Evolutionary conservation across 192 early-diverging fungal genomes (phyloP), one percentile per base, ranked within the genome.

Genomic region (Mortierella antarctica): DNA sequence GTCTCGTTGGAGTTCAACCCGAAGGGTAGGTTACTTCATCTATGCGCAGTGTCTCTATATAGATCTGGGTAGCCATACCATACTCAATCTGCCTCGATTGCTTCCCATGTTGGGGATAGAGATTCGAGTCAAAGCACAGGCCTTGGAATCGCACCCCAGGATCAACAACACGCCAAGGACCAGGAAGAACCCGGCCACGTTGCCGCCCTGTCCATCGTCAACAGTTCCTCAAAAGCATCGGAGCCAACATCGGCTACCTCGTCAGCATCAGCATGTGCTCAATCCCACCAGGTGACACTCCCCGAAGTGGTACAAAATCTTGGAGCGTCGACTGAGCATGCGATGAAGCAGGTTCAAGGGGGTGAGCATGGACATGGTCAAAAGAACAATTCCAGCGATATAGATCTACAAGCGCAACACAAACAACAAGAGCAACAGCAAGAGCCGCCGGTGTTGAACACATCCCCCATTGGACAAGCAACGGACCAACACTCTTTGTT

Each of bases 401-500:
- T 64, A 65, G 71, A 65, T 65, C 55, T 8, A 46, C 48, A 47
- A 59, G 17, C 39, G 39, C 57, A 59, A 41, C 40, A 40, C 14
- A 46, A 63, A 63, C 18, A 62, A 14, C 68, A 71, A 57, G 42
- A 21, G 51, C 40, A 54, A 49, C 60, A 64, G 17, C 67, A 66
- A 71, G 39, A 54, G 57, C 46, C 41, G n/a, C 49, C 48, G 14
- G 13, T 45, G 67, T 61, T 51, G 51, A 23, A 31, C 40, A 40
- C 57, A 67, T 40, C 18, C 0, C 58, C 64, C 31, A 79, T 79
- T 79, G 75, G 75, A 18, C 44, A 14, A 39, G 10, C 5, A 5
- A 40, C 10, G 17, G 39, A 53, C 75, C 75, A 79, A 79, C 75
- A 53, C 44, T 18, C 57, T 71, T 58, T 46, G 48, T 48, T 6